Percentiles rank a stretch among this genome's conserved stretches.
These are phyloP conservation scores for Trematosphaeria pertusa DNA, from an alignment of 2,329 filamentous ascomycete species.

Conservation along the genomic window DNA sequence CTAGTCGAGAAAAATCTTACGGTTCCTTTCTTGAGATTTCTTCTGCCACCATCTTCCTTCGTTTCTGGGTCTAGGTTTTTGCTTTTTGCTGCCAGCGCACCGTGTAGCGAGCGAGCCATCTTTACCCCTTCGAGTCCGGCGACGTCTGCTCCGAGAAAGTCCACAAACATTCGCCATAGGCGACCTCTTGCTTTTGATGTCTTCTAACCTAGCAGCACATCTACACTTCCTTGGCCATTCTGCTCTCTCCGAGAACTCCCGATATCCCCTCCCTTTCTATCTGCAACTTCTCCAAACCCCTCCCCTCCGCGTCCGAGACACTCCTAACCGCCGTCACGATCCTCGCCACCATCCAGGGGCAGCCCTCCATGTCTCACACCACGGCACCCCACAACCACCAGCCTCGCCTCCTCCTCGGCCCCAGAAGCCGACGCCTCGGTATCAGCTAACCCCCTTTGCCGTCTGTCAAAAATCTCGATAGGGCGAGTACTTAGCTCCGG, in stretches of 20 bases:
- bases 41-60: background rate
- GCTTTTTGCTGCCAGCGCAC: too few relatives aligned
- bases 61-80: background rate
- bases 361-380: background rate
- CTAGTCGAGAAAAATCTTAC: slow-evolving; percentile 10
- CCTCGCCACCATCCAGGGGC: too few relatives aligned
- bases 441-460: too few relatives aligned
- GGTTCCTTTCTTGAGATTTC: slow-evolving; percentile 7
- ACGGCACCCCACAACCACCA: background rate
- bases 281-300: too few relatives aligned
- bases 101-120: background rate
- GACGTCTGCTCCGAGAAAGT: background rate
- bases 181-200: background rate
- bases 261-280: too few relatives aligned
- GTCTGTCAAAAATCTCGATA: too few relatives aligned
- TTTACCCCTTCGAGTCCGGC: slow-evolving; percentile 1
- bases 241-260: too few relatives aligned
- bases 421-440: background rate
- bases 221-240: too few relatives aligned
- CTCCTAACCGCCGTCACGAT: background rate
- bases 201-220: too few relatives aligned
- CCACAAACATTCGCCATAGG: background rate
- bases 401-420: too few relatives aligned
- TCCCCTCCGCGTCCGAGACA: background rate
- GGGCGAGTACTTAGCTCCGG: too few relatives aligned